Evolutionary conservation across 2,329 filamentous ascomycete genomes (phyloP).

Genomic region (Venturia oleaginea): DNA sequence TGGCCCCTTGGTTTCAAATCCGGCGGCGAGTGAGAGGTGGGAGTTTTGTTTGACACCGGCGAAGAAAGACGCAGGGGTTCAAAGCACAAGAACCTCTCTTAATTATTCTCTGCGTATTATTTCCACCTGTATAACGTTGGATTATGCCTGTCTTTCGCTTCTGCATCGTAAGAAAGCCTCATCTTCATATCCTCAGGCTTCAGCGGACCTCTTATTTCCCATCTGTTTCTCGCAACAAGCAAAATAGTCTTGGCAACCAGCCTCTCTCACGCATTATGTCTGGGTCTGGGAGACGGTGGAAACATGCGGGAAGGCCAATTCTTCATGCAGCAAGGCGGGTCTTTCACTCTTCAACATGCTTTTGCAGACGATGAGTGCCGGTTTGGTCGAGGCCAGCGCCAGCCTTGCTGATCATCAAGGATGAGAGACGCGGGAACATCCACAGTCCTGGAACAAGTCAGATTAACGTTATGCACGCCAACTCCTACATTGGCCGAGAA

Average conservation of each 20-base stretch:
- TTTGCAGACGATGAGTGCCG: background rate
- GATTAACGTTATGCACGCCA: background rate
- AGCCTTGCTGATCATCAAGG: constrained; percentile 1
- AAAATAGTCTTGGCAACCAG: background rate
- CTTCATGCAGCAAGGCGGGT: background rate
- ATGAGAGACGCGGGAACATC: background rate
- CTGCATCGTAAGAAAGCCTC: background rate
- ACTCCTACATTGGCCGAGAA: background rate
- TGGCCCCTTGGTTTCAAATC: background rate
- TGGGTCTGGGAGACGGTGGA: background rate
- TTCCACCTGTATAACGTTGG: no score
- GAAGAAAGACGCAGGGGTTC: background rate
- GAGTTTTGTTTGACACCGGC: background rate
- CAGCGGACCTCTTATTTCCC: background rate
- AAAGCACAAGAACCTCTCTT: no score
- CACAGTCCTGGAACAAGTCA: background rate
- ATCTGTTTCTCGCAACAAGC: background rate
- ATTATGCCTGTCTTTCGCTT: background rate
- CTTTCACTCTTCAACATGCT: background rate
- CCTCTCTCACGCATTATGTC: background rate
- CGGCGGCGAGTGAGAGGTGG: background rate
- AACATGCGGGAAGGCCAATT: background rate
- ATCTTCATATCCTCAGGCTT: background rate
- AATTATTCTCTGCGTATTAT: no score
- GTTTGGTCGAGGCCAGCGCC: no score